Conservation (phyloP, 225 moss, liverwort and hornwort genomes). For the Pseudisothecium myosuroides region DNA sequence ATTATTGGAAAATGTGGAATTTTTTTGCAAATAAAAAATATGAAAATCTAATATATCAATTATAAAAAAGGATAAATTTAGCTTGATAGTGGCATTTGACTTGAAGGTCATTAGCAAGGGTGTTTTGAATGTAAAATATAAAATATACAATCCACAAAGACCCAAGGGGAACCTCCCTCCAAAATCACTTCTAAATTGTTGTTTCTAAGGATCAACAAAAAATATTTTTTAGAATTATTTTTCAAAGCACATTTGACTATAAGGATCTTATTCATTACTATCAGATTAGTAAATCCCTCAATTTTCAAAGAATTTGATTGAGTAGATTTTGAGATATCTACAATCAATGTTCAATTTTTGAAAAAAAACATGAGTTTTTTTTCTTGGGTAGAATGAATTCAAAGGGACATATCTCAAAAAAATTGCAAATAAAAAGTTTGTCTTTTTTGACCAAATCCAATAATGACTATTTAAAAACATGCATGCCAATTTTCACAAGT, state of each 20-base stretch:
- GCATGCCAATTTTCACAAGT: background rate
- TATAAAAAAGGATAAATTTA: background rate
- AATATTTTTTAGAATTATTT: fast-evolving
- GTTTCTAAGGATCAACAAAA: background rate
- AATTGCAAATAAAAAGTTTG: background rate
- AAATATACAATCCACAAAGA: no score
- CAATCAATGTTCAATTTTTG: background rate
- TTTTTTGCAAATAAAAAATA: background rate
- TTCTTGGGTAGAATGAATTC: fast-evolving
- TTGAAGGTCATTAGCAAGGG: background rate
- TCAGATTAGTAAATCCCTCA: fast-evolving
- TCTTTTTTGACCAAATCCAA: background rate
- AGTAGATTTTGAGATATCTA: fast-evolving
- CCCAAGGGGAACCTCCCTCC: fast-evolving
- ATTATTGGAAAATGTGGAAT: background rate
- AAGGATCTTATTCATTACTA: background rate
- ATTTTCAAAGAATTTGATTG: no score
- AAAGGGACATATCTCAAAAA: fast-evolving
- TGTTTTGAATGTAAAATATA: background rate
- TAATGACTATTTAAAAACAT: background rate
- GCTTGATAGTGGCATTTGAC: background rate
- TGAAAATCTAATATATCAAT: no score
- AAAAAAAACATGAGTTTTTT: fast-evolving
- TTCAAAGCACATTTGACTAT: background rate
- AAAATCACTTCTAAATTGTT: background rate